Evolutionary conservation across 2,329 filamentous ascomycete genomes (phyloP).

Genomic region (Thermomyces lanuginosus): DNA sequence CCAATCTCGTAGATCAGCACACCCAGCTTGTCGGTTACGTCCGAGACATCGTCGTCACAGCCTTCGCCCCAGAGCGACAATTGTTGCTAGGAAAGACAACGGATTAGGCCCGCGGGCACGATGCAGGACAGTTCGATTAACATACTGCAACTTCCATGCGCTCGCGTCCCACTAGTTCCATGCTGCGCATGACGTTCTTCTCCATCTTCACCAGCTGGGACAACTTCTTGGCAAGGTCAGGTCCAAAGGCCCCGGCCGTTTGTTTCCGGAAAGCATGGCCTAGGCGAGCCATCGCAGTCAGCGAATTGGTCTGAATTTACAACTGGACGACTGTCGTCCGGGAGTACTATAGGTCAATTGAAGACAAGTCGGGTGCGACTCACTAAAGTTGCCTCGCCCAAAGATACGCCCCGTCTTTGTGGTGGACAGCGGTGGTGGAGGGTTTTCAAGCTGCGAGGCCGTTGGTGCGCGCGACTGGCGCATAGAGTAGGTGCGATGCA

Average conservation of each 20-base stretch:
- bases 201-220: conserved; percentile 99
- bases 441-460: conserved; percentile 79
- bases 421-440: conserved; percentile 74
- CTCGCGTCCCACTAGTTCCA: conserved; percentile 88
- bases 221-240: conserved; percentile 93
- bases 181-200: conserved; percentile 98
- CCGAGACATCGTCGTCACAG: conserved; percentile 93
- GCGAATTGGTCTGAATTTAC: not conserved
- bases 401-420: conserved; percentile 88
- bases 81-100: conserved; percentile 56
- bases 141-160: conserved; percentile 96
- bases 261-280: conserved; percentile 46
- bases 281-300: conserved; percentile 14
- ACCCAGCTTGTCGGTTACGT: conserved; percentile 96
- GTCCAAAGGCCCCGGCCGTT: conserved; percentile 40
- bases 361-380: conserved; percentile 21
- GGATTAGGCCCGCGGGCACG: not conserved
- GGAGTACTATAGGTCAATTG: not conserved
- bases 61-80: conserved; percentile 92
- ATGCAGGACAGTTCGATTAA: not conserved
- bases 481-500: conserved; percentile 99
- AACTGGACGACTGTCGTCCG: not conserved
- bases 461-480: conserved; percentile 92
- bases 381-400: conserved; percentile 71
- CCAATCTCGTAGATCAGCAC: conserved; percentile 97